Base-by-base conservation (phyloP, 2,329 filamentous ascomycete species). In the Colletotrichum spaethianum region DNA sequence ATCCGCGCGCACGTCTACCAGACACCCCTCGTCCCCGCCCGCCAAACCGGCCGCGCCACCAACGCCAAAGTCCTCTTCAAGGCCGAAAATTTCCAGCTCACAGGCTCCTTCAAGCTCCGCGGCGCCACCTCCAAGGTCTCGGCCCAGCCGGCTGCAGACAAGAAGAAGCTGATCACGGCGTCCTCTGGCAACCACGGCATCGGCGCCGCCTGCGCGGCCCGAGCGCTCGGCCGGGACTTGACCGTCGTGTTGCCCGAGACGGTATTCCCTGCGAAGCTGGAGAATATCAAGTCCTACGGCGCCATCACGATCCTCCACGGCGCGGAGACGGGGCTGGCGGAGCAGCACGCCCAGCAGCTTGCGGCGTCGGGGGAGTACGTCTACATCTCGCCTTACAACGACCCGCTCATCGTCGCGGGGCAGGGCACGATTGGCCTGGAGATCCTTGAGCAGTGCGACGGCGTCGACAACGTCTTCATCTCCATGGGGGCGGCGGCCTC, bases 51-150 rank as follows among this genome's bases (percentile, higher is more conserved):
- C 18, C 44, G 61, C 8, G 28, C 31, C 36, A 1, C 42, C 40
- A 53, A 55, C 9, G 63, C 66, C n/a, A 71, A 38, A 11, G 63
- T 76, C 14, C 63, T 76, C 31, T 77, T 78, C 73, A 78, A 78
- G 31, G 76, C 75, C 1, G 76, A 78, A 33, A 78, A 78, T 46
- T 76, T 77, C 14, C 76, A 77, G 44, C 68, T 76, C 33, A 78
- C 76, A 0, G 76, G 76, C 23, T 78, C 76, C 12, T 77, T 78
- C 73, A 78, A 78, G 56, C 20, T 77, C 14, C 72, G 76, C 4
- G 76, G 76, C n/a, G 76, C 76, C 44, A 77, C 73, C 66, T 74
- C 76, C 63, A 78, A 77, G 40, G 73, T 78, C 40, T 77, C 76
- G 12, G 72, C 70, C 1, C 42, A 16, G 9, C 28, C 16, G 18